phyloP scores from a whole-genome alignment of 2,329 filamentous ascomycete genomes.

The Metarhizium anisopliae region DNA sequence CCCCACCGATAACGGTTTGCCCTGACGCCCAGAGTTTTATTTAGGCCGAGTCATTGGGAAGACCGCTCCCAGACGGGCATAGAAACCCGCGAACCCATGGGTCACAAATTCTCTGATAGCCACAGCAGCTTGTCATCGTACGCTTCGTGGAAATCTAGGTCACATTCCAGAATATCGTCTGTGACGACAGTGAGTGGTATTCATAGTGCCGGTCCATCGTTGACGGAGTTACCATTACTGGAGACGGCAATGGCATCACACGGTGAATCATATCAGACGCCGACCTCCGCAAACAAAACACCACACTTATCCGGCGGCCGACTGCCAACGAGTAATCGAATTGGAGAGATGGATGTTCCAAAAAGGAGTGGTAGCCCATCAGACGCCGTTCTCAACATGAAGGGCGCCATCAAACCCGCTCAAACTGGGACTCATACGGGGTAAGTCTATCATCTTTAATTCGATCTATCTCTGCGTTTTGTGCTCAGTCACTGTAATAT shows the following conservation, averaged over 20 bases:
- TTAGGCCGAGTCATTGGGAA: slow-evolving; percentile 6
- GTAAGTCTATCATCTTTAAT: slow-evolving; percentile 2
- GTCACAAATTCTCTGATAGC: slow-evolving; percentile 35
- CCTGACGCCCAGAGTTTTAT: background rate
- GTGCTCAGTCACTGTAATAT: background rate
- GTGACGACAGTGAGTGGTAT: slow-evolving; percentile 39
- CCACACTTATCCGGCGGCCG: background rate
- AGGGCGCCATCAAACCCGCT: background rate
- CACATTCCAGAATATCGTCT: slow-evolving; percentile 45
- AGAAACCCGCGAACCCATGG: slow-evolving; percentile 6
- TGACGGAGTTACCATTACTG: slow-evolving; percentile 27
- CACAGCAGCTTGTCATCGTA: slow-evolving; percentile 43
- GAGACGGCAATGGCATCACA: slow-evolving; percentile 26
- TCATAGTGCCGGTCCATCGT: slow-evolving; percentile 22
- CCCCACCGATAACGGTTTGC: background rate
- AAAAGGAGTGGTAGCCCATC: slow-evolving; percentile 12
- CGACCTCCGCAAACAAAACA: slow-evolving; percentile 2
- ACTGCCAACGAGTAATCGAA: background rate
- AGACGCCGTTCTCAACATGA: slow-evolving; percentile 17
- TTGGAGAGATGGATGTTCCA: background rate
- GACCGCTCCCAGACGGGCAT: background rate
- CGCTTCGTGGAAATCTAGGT: slow-evolving; percentile 35
- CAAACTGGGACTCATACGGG: slow-evolving; percentile 1
- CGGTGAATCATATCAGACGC: slow-evolving; percentile 11
- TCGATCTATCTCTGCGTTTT: background rate